A percentile compares a stretch with the other conserved stretches of the same genome.
These are phyloP conservation scores for Thyridium curvatum DNA, from an alignment of 2,329 filamentous ascomycete species.

Conservation along the genomic window DNA sequence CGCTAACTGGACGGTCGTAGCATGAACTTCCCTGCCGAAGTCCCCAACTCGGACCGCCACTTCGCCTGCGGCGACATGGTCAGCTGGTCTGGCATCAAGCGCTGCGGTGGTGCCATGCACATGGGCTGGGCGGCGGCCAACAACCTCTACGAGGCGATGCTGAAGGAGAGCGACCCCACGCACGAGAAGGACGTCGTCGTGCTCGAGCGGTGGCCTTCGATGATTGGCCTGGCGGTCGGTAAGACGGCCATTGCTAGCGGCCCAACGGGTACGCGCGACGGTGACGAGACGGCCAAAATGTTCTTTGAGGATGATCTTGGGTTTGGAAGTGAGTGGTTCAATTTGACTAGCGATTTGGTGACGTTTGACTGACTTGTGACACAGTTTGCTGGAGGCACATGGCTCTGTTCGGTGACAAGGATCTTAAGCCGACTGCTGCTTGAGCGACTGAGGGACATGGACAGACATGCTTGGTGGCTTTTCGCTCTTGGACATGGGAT, in stretches of 20 bases:
- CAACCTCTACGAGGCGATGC: conserved; percentile 62
- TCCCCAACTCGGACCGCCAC: conserved; percentile 54
- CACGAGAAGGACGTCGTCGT: conserved; percentile 17
- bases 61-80: conserved; percentile 66
- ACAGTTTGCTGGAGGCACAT: conserved; percentile 48
- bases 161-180: conserved; percentile 29
- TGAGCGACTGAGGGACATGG: no score
- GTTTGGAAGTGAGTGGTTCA: conserved; percentile 52
- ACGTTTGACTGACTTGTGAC: not conserved
- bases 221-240: conserved; percentile 68
- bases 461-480: no score
- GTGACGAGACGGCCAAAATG: conserved; percentile 54
- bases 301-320: conserved; percentile 67
- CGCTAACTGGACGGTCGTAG: conserved; percentile 20
- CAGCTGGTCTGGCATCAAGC: conserved; percentile 72
- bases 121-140: conserved; percentile 60
- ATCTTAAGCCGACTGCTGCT: conserved; percentile 29
- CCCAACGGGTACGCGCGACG: conserved; percentile 49
- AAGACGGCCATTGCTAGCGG: conserved; percentile 61
- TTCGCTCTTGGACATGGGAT: no score
- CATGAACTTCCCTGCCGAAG: conserved; percentile 44
- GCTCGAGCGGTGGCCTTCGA: conserved; percentile 49
- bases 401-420: no score
- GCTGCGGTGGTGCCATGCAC: conserved; percentile 70
- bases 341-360: no score